Conservation (phyloP, 495 filamentous ascomycete species). For the Podospora fimiseda region DNA sequence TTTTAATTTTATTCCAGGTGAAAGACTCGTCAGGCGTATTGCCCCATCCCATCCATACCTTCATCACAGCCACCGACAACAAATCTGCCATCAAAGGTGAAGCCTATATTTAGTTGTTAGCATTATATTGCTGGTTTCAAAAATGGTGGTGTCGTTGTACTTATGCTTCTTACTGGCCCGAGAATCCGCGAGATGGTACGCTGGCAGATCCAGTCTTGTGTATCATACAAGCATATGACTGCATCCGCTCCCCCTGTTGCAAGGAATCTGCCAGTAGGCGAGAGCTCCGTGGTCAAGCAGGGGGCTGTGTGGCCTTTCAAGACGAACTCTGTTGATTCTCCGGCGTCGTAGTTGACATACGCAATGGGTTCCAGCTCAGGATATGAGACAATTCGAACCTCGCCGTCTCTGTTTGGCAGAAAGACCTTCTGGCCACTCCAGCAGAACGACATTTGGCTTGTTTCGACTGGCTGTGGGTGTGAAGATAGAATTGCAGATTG, state of each 20-base stretch:
- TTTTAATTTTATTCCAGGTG: background rate
- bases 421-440: slow-evolving; percentile 67
- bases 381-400: slow-evolving; percentile 72
- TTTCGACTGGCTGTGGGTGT: slow-evolving; percentile 66
- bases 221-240: slow-evolving; percentile 86
- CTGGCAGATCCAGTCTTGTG: slow-evolving; percentile 82
- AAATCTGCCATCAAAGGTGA: slow-evolving; percentile 87
- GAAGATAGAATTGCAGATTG: slow-evolving; percentile 48
- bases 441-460: slow-evolving; percentile 78
- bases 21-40: background rate
- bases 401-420: slow-evolving; percentile 75
- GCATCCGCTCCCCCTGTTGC: slow-evolving; percentile 88
- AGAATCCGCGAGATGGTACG: slow-evolving; percentile 69
- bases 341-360: slow-evolving; percentile 30
- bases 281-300: slow-evolving; percentile 63
- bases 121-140: slow-evolving; percentile 7
- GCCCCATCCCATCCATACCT: slow-evolving; percentile 39
- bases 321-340: slow-evolving; percentile 45
- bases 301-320: slow-evolving; percentile 80
- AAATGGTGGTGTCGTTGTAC: slow-evolving; percentile 32
- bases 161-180: slow-evolving; percentile 76
- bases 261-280: slow-evolving; percentile 71
- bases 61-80: slow-evolving; percentile 82
- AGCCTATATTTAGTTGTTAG: slow-evolving; percentile 38
- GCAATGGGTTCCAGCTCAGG: slow-evolving; percentile 49